phyloP scores from a whole-genome alignment of 305 asterid genomes.

The Fraxinus ornus region DNA sequence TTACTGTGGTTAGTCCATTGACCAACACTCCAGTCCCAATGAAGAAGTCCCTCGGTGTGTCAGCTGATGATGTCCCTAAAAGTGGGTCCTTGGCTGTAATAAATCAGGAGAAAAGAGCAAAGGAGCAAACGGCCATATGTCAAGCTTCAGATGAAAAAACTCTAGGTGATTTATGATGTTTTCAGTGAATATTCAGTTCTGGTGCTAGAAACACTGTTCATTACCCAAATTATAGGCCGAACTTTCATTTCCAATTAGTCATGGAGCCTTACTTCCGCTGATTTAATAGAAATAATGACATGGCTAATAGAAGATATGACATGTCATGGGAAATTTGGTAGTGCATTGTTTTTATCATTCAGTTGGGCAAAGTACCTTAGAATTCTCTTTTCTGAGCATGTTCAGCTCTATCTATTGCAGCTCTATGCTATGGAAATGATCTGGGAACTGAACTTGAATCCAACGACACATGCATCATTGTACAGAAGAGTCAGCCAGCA shows the following conservation, averaged over 20 bases:
- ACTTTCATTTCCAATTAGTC: background rate
- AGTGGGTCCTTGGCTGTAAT: slow-evolving; percentile 36
- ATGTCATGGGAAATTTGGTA: background rate
- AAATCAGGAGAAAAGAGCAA: slow-evolving; percentile 39
- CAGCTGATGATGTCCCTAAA: slow-evolving; percentile 40
- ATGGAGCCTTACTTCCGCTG: background rate
- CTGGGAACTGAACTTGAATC: slow-evolving; percentile 24
- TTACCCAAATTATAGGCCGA: background rate
- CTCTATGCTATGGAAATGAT: slow-evolving; percentile 28
- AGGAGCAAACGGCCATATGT: slow-evolving; percentile 23
- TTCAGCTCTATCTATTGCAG: slow-evolving; percentile 23
- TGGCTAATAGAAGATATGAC: background rate
- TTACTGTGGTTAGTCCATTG: slow-evolving; percentile 51
- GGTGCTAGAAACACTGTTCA: background rate
- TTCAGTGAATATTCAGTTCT: background rate
- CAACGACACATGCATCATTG: background rate
- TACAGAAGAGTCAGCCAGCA: slow-evolving; percentile 18
- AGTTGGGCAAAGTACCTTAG: background rate
- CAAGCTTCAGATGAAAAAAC: slow-evolving; percentile 12
- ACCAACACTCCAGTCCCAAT: slow-evolving; percentile 37
- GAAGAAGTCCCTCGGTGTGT: slow-evolving; percentile 30
- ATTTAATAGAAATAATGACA: background rate
- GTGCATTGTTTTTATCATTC: background rate
- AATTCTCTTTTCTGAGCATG: background rate
- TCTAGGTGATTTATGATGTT: slow-evolving; percentile 32